Percentiles rank a stretch among this genome's conserved stretches.
Conservation (phyloP, 495 filamentous ascomycete species). For the Darksidea phi region DNA sequence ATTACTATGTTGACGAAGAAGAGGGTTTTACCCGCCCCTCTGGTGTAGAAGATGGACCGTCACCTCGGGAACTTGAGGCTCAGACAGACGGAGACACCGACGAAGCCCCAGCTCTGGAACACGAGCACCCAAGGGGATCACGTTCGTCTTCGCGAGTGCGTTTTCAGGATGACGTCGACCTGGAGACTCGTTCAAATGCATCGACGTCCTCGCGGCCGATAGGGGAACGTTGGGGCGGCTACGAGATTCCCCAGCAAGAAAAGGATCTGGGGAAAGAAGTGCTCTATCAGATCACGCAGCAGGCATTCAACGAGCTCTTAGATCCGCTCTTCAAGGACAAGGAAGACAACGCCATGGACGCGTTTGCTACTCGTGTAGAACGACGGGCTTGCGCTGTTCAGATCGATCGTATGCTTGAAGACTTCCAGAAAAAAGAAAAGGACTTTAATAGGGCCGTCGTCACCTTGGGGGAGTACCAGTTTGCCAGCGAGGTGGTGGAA, state of each 20-base stretch:
- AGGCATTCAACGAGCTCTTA: slow-evolving; percentile 88
- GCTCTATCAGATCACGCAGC: slow-evolving; percentile 83
- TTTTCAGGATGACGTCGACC: slow-evolving; percentile 75
- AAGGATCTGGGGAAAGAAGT: slow-evolving; percentile 82
- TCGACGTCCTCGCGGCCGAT: slow-evolving; percentile 75
- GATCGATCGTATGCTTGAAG: slow-evolving; percentile 16
- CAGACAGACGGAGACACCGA: slow-evolving; percentile 31
- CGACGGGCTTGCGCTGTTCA: slow-evolving; percentile 55
- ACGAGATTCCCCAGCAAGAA: slow-evolving; percentile 78
- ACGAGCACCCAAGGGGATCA: slow-evolving; percentile 48
- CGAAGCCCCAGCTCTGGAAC: slow-evolving; percentile 5
- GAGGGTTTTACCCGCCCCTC: slow-evolving; percentile 64
- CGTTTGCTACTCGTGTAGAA: slow-evolving; percentile 59
- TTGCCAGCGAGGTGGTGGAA: slow-evolving; percentile 9
- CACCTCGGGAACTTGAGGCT: slow-evolving; percentile 47
- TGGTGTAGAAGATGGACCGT: slow-evolving; percentile 60
- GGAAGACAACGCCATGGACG: slow-evolving; percentile 74
- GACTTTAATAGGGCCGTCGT: slow-evolving; percentile 11
- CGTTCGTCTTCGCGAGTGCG: slow-evolving; percentile 82
- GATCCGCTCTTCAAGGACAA: slow-evolving; percentile 78
- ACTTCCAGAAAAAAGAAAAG: slow-evolving; percentile 9
- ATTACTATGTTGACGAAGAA: slow-evolving; percentile 80
- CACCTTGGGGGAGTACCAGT: slow-evolving; percentile 8
- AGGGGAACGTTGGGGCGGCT: slow-evolving; percentile 75
- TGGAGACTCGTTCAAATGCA: slow-evolving; percentile 70